phyloP scores from a whole-genome alignment of 2,329 filamentous ascomycete genomes.

The Teratosphaeria zuluensis region DNA sequence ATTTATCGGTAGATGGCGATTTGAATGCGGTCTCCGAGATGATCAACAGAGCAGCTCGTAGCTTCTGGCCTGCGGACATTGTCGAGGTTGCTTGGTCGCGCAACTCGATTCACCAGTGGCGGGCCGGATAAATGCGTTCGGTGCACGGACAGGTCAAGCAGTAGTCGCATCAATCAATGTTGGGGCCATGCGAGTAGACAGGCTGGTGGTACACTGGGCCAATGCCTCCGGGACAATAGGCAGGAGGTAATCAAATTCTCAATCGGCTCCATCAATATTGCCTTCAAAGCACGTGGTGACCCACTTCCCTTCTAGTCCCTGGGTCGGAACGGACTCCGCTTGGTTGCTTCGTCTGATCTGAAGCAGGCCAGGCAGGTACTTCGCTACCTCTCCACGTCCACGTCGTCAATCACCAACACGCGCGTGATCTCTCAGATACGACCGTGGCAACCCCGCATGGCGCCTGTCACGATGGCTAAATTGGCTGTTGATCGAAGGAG shows the following conservation, averaged over 20 bases:
- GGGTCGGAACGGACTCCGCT: too few relatives aligned
- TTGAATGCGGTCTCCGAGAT: conserved; percentile 82
- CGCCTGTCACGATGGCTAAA: not conserved
- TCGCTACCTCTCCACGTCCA: not conserved
- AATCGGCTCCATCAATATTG: too few relatives aligned
- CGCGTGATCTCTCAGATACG: too few relatives aligned
- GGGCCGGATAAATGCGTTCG: not conserved
- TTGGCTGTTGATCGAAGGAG: not conserved
- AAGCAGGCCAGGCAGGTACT: not conserved
- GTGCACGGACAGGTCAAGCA: not conserved
- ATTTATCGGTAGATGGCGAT: conserved; percentile 70
- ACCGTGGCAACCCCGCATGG: not conserved
- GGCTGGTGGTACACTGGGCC: too few relatives aligned
- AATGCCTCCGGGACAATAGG: too few relatives aligned
- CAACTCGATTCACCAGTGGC: not conserved
- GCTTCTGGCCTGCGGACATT: not conserved
- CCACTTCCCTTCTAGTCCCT: not conserved
- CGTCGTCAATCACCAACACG: not conserved
- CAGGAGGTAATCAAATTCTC: too few relatives aligned
- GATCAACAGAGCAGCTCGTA: conserved; percentile 71
- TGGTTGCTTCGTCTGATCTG: too few relatives aligned
- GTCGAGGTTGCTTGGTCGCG: not conserved
- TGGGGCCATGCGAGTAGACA: too few relatives aligned
- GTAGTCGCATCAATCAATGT: too few relatives aligned
- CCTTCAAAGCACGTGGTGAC: not conserved